Evolutionary conservation across 2,329 filamentous ascomycete genomes (phyloP), one percentile per base, ranked within the genome.

Genomic region (Penicillium concentricum): DNA sequence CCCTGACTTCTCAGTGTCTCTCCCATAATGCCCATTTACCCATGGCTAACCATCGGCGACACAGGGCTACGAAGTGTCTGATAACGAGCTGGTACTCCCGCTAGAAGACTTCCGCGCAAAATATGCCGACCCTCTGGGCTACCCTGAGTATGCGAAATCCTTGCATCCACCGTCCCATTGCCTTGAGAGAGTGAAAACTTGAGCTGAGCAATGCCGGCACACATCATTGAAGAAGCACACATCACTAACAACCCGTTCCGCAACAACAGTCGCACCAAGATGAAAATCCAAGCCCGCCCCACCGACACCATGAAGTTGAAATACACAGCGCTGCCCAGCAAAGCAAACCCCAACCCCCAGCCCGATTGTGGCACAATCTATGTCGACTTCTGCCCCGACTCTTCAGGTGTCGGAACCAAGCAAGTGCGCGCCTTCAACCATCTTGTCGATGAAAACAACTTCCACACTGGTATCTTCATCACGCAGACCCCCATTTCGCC

Each of bases 351-450:
- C 43, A 82, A 89, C 69, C 90, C 88, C 37, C 79, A 81, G 50
- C 82, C 88, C 52, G 87, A 91, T 68, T 90, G 92, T 74, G 94
- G 94, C 71, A 90, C 87, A 54, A 88, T 99, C 79, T 96, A 90
- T 84, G 84, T 97, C 69, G 92, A 97, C 78, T 99, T 99, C 81
- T 88, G 90, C 71, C 79, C 84, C 63, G 90, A 95, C 65, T 79
- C 87, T 61, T 85, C 83, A 55, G 72, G 69, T 32, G 88, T 97
- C 58, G 94, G 94, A 66, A 91, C 96, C 71, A 92, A 92, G 78
- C 91, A 96, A 74, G 90, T 97, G 76, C 92, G 93, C 75, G 82
- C 84, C 56, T 99, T 97, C 76, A 91, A 92, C 67, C 87, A 92
- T 71, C 85, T 90, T 76, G 87, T 95, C 70, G 83, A 87, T 67